Conservation (phyloP, 306 rosid species). For the Myrica gale region DNA sequence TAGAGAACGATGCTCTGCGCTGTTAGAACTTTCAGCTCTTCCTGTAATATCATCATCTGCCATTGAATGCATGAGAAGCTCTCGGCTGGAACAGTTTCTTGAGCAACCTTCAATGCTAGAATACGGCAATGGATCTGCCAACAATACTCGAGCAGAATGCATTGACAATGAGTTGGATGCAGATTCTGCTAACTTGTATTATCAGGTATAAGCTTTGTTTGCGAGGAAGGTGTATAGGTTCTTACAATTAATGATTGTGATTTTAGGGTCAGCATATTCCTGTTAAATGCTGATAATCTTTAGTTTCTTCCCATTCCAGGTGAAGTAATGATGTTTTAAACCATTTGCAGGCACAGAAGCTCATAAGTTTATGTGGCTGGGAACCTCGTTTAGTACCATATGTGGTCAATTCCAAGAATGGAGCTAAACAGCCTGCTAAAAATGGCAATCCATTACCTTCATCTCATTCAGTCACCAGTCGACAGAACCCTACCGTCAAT, state of each 20-base stretch:
- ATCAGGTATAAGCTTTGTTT: conserved; percentile 54
- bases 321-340: conserved; percentile 12
- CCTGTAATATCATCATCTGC: conserved; percentile 67
- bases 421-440: conserved; percentile 41
- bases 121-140: conserved; percentile 42
- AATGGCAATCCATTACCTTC: conserved; percentile 28
- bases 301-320: conserved; percentile 15
- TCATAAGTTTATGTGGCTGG: conserved; percentile 90
- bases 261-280: neutral
- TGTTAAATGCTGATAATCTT: conserved; percentile 12
- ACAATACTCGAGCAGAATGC: conserved; percentile 42
- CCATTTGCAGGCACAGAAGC: conserved; percentile 70
- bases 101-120: conserved; percentile 47
- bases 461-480: conserved; percentile 31
- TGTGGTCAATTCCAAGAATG: conserved; percentile 52
- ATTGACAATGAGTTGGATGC: conserved; percentile 46
- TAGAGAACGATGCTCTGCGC: conserved; percentile 56
- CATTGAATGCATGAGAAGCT: conserved; percentile 50
- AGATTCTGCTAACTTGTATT: conserved; percentile 50
- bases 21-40: conserved; percentile 64
- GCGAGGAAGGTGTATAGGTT: neutral
- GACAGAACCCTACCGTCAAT: conserved; percentile 30
- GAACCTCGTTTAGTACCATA: conserved; percentile 79
- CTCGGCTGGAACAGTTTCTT: conserved; percentile 65
- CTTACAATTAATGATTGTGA: neutral